Conservation (phyloP, 345 rosid species). For the Aquilaria sinensis region DNA sequence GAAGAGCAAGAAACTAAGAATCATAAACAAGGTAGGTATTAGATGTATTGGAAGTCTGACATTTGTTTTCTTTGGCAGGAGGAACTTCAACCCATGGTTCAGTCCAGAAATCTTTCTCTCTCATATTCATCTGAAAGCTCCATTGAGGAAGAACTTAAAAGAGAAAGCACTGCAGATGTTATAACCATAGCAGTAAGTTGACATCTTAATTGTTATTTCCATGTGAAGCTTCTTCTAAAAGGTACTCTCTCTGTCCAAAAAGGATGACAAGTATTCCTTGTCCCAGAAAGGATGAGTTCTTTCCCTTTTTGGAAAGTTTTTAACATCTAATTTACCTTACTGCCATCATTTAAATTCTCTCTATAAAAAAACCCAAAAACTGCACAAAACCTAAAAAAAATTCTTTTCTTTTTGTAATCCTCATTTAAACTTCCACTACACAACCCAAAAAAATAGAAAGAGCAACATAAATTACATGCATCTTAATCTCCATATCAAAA, state of each 20-base stretch:
- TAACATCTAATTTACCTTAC: too few species aligned
- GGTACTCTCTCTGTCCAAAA: not conserved
- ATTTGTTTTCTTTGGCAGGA: conserved; percentile 34
- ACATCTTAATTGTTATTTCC: conserved; percentile 1
- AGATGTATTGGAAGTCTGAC: too few species aligned
- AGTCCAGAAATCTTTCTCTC: conserved; percentile 71
- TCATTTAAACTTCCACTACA: too few species aligned
- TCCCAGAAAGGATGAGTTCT: too few species aligned
- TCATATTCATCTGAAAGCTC: conserved; percentile 97
- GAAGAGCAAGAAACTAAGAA: too few species aligned
- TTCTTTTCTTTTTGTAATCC: too few species aligned
- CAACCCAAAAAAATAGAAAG: too few species aligned
- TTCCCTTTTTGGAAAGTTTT: too few species aligned
- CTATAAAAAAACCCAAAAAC: not conserved
- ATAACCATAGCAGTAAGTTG: conserved; percentile 69
- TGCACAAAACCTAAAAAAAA: too few species aligned
- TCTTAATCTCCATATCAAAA: too few species aligned
- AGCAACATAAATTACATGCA: too few species aligned
- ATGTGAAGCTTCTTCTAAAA: conserved; percentile 8
- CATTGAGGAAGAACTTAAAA: conserved; percentile 91
- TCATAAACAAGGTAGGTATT: too few species aligned
- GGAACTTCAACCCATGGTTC: conserved; percentile 63
- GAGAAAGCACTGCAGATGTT: conserved; percentile 91
- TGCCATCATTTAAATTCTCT: not conserved
- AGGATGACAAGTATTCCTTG: conserved; percentile 1